Percentiles rank a stretch among this genome's conserved stretches.
Conservation (phyloP, 306 rosid genomes). For the Crataegus laevigata region DNA sequence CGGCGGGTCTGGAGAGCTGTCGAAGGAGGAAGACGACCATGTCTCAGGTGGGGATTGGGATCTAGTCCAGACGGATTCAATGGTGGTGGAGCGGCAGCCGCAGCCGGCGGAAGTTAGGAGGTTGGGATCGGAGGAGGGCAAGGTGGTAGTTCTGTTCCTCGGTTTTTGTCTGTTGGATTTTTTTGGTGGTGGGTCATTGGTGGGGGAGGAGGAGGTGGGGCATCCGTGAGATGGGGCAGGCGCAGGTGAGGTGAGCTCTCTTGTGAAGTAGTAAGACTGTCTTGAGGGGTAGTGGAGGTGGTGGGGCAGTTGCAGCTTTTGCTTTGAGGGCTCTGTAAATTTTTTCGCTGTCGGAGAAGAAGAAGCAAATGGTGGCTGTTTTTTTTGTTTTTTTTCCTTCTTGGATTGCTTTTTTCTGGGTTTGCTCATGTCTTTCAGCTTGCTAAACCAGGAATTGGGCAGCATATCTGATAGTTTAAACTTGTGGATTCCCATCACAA, state of each 20-base stretch:
- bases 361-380: slow-evolving; percentile 11
- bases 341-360: neutral
- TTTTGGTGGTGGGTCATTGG: slow-evolving; percentile 31
- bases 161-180: slow-evolving; percentile 48
- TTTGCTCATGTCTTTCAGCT: slow-evolving; percentile 59
- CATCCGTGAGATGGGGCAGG: slow-evolving; percentile 19
- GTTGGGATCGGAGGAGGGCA: slow-evolving; percentile 26
- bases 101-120: slow-evolving; percentile 30
- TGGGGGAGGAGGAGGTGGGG: slow-evolving; percentile 26
- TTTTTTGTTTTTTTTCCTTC: slow-evolving; percentile 32
- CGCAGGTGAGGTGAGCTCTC: slow-evolving; percentile 33
- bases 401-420: slow-evolving; percentile 29
- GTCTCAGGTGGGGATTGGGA: slow-evolving; percentile 35
- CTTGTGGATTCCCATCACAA: slow-evolving; percentile 65
- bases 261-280: slow-evolving; percentile 75
- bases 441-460: slow-evolving; percentile 89
- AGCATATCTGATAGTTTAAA: slow-evolving; percentile 78
- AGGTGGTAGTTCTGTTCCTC: slow-evolving; percentile 21
- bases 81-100: slow-evolving; percentile 35
- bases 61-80: slow-evolving; percentile 54
- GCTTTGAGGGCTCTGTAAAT: neutral
- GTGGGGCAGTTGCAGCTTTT: neutral
- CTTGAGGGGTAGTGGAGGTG: slow-evolving; percentile 39
- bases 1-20: slow-evolving; percentile 30
- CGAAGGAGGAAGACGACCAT: slow-evolving; percentile 22